Conservation (phyloP, 140 eudicot genomes). For the Anethum foeniculum region DNA sequence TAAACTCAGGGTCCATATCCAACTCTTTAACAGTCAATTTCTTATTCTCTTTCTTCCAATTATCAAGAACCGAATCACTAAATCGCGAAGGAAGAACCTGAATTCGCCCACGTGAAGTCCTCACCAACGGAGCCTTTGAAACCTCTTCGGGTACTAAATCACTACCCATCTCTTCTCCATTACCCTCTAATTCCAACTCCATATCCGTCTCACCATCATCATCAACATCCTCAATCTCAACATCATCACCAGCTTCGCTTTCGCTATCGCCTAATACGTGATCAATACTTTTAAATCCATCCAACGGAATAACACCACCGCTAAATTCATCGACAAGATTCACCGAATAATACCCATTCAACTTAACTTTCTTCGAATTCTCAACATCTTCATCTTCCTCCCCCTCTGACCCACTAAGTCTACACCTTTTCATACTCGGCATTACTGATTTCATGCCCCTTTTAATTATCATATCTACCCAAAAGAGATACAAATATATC, state of each 20-base stretch:
- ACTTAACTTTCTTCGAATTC: constrained; percentile 51
- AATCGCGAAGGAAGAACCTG: constrained; percentile 90
- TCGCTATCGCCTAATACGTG: not conserved
- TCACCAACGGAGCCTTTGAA: constrained; percentile 72
- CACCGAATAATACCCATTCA: constrained; percentile 46
- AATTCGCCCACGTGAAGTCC: constrained; percentile 88
- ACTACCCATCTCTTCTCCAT: constrained; percentile 13
- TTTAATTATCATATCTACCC: constrained; percentile 67
- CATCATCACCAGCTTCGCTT: not conserved
- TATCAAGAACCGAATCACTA: constrained; percentile 79
- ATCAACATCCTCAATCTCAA: not conserved
- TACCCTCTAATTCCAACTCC: constrained; percentile 29
- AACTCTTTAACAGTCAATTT: constrained; percentile 25
- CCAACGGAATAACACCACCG: constrained; percentile 58
- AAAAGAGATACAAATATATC: not conserved
- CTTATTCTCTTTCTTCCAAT: constrained; percentile 84
- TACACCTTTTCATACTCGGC: constrained; percentile 89
- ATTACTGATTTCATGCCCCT: constrained; percentile 87
- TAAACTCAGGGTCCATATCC: constrained; percentile 47
- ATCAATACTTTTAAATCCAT: constrained; percentile 31
- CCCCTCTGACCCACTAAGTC: constrained; percentile 32
- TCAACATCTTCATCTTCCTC: constrained; percentile 44
- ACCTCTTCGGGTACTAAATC: constrained; percentile 30
- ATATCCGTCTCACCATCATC: constrained; percentile 6
- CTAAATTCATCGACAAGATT: constrained; percentile 72